A percentile compares a stretch with the other conserved stretches of the same genome.
Evolutionary conservation across 306 rosid species (phyloP).

Genomic region (Begonia masoniana): DNA sequence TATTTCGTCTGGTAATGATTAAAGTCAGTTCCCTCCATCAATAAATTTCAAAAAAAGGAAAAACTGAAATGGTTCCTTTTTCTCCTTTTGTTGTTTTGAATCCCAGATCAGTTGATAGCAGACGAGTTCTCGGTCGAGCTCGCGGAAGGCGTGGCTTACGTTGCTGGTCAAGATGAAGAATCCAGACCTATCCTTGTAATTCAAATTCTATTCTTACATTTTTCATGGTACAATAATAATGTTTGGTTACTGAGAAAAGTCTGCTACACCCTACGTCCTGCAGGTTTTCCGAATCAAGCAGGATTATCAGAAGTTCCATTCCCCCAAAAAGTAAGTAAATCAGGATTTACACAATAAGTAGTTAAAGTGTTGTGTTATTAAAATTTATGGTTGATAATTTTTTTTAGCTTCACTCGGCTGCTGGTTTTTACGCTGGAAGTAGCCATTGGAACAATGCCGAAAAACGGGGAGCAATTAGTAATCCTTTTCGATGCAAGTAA

Average conservation of each 20-base stretch:
- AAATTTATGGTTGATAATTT: too few species aligned
- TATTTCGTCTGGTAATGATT: constrained; percentile 25
- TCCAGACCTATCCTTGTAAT: constrained; percentile 86
- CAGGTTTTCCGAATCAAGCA: constrained; percentile 91
- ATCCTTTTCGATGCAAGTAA: constrained; percentile 92
- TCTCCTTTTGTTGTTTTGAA: neutral
- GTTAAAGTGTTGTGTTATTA: too few species aligned
- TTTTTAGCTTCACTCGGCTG: constrained; percentile 65
- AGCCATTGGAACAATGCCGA: constrained; percentile 78
- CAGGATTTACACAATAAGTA: too few species aligned
- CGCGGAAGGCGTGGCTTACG: constrained; percentile 84
- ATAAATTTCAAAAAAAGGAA: neutral
- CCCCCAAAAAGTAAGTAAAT: constrained; percentile 78
- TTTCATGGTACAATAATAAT: too few species aligned
- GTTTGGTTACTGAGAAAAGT: too few species aligned
- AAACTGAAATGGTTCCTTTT: too few species aligned
- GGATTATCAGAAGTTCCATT: constrained; percentile 80
- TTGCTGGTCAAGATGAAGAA: constrained; percentile 87
- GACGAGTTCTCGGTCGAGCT: constrained; percentile 96
- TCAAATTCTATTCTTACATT: neutral
- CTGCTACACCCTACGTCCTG: too few species aligned
- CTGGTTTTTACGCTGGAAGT: constrained; percentile 88
- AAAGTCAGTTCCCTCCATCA: constrained; percentile 17
- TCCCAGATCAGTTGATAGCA: constrained; percentile 67
- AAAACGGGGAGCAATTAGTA: constrained; percentile 65